Evolutionary conservation across 495 filamentous ascomycete species (phyloP).

Genomic region (Talaromyces wortmannii): DNA sequence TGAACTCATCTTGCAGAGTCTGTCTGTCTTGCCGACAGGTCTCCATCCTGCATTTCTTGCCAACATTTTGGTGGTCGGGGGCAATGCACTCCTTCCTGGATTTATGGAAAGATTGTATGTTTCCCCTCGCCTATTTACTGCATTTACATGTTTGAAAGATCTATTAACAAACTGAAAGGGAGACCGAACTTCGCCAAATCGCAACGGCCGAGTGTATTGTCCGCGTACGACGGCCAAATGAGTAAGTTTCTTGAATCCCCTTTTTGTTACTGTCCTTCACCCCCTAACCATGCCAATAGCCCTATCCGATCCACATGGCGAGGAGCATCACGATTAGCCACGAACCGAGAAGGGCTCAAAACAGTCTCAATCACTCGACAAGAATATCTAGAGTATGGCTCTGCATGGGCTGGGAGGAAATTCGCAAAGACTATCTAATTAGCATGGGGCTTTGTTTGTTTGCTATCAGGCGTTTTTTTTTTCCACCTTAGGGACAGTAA

Average conservation of each 20-base stretch:
- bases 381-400: conserved; percentile 86
- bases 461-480: no score
- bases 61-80: conserved; percentile 85
- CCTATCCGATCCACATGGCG: conserved; percentile 79
- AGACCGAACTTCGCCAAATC: conserved; percentile 66
- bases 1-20: conserved; percentile 71
- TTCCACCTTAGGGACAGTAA: background rate
- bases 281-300: conserved; percentile 15
- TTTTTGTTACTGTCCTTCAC: background rate
- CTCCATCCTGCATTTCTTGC: conserved; percentile 73
- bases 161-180: conserved; percentile 20
- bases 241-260: conserved; percentile 36
- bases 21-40: conserved; percentile 68
- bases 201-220: conserved; percentile 74
- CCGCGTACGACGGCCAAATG: conserved; percentile 58
- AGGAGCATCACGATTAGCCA: conserved; percentile 71
- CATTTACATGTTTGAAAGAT: background rate
- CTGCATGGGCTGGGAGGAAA: conserved; percentile 66
- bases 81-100: conserved; percentile 71
- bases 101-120: conserved; percentile 72
- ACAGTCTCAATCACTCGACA: conserved; percentile 68
- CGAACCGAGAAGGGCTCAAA: conserved; percentile 53
- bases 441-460: background rate
- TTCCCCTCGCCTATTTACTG: background rate
- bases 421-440: conserved; percentile 42